phyloP scores from a whole-genome alignment of 306 rosid genomes.

The Prunus dulcis region DNA sequence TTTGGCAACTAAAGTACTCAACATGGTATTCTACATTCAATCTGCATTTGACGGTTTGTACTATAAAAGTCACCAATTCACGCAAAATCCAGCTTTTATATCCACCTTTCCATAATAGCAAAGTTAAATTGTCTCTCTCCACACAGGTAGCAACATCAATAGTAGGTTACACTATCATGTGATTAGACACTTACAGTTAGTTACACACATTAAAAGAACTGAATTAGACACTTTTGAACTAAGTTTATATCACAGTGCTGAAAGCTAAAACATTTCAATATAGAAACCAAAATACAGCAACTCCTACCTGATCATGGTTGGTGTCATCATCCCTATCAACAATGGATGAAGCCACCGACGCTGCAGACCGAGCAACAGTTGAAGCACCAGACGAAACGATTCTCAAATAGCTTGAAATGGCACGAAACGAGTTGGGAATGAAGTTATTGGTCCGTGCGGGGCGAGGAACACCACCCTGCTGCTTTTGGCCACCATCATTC shows the following conservation, averaged over 20 bases:
- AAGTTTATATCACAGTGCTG: neutral
- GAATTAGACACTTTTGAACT: constrained; percentile 13
- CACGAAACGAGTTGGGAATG: constrained; percentile 78
- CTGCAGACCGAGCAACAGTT: constrained; percentile 89
- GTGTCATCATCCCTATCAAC: constrained; percentile 77
- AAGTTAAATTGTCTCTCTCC: neutral
- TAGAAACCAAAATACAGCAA: neutral
- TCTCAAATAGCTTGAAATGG: constrained; percentile 78
- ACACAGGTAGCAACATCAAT: neutral
- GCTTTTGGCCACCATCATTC: constrained; percentile 75
- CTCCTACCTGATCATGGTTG: constrained; percentile 73
- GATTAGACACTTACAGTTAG: neutral
- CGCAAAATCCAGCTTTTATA: neutral
- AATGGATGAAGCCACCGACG: constrained; percentile 84
- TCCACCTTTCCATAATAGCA: neutral
- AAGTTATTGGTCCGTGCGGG: constrained; percentile 59
- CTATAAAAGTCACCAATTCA: neutral
- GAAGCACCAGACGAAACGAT: constrained; percentile 95
- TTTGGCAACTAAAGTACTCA: neutral
- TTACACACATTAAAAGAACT: constrained; percentile 20
- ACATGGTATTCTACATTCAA: neutral
- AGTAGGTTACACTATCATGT: constrained; percentile 11
- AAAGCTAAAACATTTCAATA: neutral
- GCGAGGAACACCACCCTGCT: constrained; percentile 52
- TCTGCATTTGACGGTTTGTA: neutral